Evolutionary conservation across 208 protist species (phyloP), one percentile per base, ranked within the genome.

Genomic region (Angomonas deanei): DNA sequence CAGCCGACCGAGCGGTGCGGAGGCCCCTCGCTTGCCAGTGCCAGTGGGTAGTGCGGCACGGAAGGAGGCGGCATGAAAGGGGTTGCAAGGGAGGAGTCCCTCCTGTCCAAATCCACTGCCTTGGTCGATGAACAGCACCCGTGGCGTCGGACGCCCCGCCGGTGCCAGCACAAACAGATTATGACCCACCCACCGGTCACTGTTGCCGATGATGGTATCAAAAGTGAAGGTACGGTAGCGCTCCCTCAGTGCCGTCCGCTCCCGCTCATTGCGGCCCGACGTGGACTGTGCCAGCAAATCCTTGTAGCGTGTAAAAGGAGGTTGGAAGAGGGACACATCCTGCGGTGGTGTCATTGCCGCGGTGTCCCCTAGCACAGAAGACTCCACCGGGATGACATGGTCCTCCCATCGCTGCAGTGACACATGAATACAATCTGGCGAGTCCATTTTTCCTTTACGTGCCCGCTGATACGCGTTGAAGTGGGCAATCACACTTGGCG

Each of bases 131-230:
- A n/a, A 42, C 36, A 42, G 11, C 36, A 42, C 15, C 36, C 15
- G 36, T 15, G 36, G 36, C 15, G 36, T 15, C 36, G 36, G 11
- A 8, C 15, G 11, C 36, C 8, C 36, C 36, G 15, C 11, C 36
- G 36, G 11, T 15, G 15, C 36, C 36, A 42, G 36, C 30, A 46
- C 61, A 55, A 68, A 73, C 1, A 49, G 32, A 60, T 80, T 80
- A 66, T 80, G 74, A 6, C 70, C 74, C 19, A 39, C 21, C 74
- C 74, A 80, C 10, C 78, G 53, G 48, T 84, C 78, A 3, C 26
- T 36, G 52, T 84, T 84, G 54, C 61, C 78, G 61, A 84, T 77
- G 34, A 84, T 73, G 27, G 57, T 31, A 34, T 84, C 78, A 46
- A 75, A 84, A 17, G 75, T 50, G 13, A 72, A 10, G 32, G 69